Evolutionary conservation across 1,139 yeast species (phyloP).

Genomic region (Kurtzmaniella quercitrusa): DNA sequence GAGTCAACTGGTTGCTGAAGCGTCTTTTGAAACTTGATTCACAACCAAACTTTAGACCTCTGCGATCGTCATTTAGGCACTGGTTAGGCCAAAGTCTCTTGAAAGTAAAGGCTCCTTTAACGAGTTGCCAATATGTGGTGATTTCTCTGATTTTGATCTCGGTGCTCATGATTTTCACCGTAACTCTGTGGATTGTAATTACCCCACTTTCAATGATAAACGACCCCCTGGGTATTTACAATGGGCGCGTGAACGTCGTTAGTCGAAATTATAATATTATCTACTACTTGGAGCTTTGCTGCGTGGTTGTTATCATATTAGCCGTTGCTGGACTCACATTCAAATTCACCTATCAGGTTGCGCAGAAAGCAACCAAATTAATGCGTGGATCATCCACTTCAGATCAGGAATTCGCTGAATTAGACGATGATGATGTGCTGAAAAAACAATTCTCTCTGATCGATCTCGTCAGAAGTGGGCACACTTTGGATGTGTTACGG

Average conservation of each 20-base stretch:
- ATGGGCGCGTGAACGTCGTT: constrained; percentile 15
- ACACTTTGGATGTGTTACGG: constrained; percentile 59
- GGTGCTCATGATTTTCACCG: constrained; percentile 16
- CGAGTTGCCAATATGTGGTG: constrained; percentile 16
- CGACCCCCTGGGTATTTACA: constrained; percentile 14
- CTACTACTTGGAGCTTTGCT: constrained; percentile 30
- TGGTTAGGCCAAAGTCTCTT: constrained; percentile 34
- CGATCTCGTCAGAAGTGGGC: constrained; percentile 51
- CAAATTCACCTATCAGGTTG: constrained; percentile 16
- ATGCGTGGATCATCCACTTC: background rate
- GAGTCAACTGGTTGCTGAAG: constrained; percentile 26
- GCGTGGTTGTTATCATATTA: constrained; percentile 24
- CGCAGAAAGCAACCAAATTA: background rate
- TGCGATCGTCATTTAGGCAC: constrained; percentile 20
- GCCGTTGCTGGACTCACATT: constrained; percentile 27
- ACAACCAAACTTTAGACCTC: constrained; percentile 16
- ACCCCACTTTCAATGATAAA: constrained; percentile 22
- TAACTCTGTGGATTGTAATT: constrained; percentile 25
- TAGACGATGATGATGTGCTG: constrained; percentile 18
- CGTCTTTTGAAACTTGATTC: constrained; percentile 18
- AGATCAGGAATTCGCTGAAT: background rate
- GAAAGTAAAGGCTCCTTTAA: constrained; percentile 29
- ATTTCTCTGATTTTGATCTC: constrained; percentile 15
- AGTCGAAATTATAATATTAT: constrained; percentile 20
- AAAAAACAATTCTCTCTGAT: constrained; percentile 33